Evolutionary conservation across 140 eudicot species (phyloP).

Genomic region (Ambrosia hybrid): DNA sequence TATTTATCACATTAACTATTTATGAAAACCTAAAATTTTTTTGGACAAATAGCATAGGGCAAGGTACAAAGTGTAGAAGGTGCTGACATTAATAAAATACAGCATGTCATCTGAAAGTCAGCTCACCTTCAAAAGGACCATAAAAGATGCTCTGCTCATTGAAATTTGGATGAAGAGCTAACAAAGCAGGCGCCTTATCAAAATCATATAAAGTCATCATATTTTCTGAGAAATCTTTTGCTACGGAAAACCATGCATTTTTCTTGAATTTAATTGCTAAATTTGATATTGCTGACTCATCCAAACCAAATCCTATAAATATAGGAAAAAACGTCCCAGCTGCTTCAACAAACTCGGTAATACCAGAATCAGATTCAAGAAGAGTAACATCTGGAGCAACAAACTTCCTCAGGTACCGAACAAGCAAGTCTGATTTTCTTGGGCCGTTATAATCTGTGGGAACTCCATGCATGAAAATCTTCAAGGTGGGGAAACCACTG

Average conservation of each 20-base stretch:
- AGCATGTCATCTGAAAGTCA: conserved; percentile 7
- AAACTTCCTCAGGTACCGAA: conserved; percentile 68
- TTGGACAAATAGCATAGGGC: too few relatives aligned
- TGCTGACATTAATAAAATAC: background rate
- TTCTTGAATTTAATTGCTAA: conserved; percentile 75
- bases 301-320: conserved; percentile 77
- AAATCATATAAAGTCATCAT: conserved; percentile 70
- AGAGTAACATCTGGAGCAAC: conserved; percentile 84
- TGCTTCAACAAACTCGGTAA: conserved; percentile 62
- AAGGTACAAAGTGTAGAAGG: too few relatives aligned
- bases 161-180: conserved; percentile 65
- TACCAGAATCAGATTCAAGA: conserved; percentile 66
- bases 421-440: conserved; percentile 77
- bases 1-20: background rate
- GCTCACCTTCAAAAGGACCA: conserved; percentile 96
- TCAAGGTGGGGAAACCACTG: conserved; percentile 96
- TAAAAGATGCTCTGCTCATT: conserved; percentile 70
- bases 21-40: background rate
- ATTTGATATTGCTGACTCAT: conserved; percentile 62
- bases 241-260: conserved; percentile 97
- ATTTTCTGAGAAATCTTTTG: conserved; percentile 79
- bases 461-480: conserved; percentile 89
- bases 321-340: conserved; percentile 73
- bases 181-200: conserved; percentile 83
- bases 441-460: conserved; percentile 87